Conservation (phyloP, 768 basidiomycete genomes). For the Hypsizygus marmoreus region DNA sequence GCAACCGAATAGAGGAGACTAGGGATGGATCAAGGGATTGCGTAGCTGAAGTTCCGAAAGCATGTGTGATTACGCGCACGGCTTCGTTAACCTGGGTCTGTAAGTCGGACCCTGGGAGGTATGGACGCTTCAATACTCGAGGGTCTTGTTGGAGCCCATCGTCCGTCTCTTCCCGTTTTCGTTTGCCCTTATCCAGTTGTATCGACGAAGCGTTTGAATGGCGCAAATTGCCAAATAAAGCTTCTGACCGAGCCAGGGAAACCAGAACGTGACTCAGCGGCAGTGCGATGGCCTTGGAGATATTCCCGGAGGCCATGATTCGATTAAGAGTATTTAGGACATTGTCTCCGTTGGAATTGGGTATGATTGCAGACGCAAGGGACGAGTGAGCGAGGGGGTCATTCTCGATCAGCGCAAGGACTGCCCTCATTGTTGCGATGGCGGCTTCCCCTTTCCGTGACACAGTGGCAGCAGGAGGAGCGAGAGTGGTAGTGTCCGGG, state of each 20-base stretch:
- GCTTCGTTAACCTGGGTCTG: conserved; percentile 62
- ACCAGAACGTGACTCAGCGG: conserved; percentile 65
- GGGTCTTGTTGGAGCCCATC: conserved; percentile 32
- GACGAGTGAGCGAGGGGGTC: conserved; percentile 58
- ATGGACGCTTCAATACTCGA: conserved; percentile 46
- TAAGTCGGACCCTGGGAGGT: conserved; percentile 46
- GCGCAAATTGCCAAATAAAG: conserved; percentile 64
- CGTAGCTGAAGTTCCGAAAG: conserved; percentile 43
- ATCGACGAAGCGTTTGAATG: conserved; percentile 64
- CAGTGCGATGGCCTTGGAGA: conserved; percentile 55
- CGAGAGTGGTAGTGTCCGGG: conserved; percentile 5
- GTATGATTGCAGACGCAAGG: conserved; percentile 53
- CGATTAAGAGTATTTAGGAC: conserved; percentile 58
- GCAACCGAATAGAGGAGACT: conserved; percentile 70
- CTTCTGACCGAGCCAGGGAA: conserved; percentile 63
- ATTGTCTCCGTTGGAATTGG: conserved; percentile 46
- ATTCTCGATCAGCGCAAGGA: conserved; percentile 57
- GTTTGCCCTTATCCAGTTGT: conserved; percentile 72
- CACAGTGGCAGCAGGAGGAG: conserved; percentile 11
- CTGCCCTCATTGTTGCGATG: conserved; percentile 63
- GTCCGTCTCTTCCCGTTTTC: conserved; percentile 65
- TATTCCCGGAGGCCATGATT: conserved; percentile 45
- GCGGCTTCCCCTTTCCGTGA: conserved; percentile 58
- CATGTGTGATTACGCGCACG: conserved; percentile 53
- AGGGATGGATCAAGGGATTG: conserved; percentile 55